Conservation (phyloP, 176 grass and related monocot genomes). For the Echinochloa phyllopogon region DNA sequence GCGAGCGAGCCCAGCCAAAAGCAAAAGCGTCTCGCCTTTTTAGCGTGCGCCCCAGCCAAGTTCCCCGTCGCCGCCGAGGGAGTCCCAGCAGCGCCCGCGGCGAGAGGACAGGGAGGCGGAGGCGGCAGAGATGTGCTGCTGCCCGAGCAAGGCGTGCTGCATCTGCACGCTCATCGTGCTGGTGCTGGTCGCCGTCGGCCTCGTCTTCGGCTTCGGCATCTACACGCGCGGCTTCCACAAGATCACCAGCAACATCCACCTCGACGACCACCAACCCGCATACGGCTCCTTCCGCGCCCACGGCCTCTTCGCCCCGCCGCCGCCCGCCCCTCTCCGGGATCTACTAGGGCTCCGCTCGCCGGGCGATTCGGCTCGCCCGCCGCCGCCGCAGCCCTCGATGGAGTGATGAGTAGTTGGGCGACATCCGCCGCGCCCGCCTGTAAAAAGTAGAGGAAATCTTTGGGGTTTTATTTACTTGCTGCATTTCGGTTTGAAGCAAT, state of each 20-base stretch:
- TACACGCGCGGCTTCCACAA: conserved; percentile 86
- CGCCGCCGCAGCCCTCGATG: not conserved
- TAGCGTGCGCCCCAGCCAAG: not conserved
- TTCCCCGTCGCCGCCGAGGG: not conserved
- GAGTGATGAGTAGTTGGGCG: too few relatives aligned
- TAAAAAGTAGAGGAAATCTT: conserved; percentile 6
- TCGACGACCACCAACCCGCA: conserved; percentile 2
- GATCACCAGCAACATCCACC: conserved; percentile 60
- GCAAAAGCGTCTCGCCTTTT: conserved; percentile 34
- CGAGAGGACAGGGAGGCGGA: not conserved
- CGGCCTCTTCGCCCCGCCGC: conserved; percentile 32
- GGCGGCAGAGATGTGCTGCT: conserved; percentile 70
- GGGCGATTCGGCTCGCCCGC: not conserved
- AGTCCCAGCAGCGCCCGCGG: not conserved
- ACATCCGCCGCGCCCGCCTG: not conserved
- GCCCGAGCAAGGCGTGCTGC: conserved; percentile 85
- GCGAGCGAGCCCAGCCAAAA: not conserved
- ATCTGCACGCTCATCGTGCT: conserved; percentile 73
- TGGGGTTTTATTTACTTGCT: not conserved
- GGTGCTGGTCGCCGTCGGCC: conserved; percentile 58
- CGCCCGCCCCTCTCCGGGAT: not conserved
- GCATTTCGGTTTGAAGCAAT: conserved; percentile 3
- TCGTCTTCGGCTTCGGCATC: conserved; percentile 89
- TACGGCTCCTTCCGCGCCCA: conserved; percentile 42
- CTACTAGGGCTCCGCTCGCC: not conserved